Conservation (phyloP, 768 basidiomycete species). For the Pleurotus sapidus region DNA sequence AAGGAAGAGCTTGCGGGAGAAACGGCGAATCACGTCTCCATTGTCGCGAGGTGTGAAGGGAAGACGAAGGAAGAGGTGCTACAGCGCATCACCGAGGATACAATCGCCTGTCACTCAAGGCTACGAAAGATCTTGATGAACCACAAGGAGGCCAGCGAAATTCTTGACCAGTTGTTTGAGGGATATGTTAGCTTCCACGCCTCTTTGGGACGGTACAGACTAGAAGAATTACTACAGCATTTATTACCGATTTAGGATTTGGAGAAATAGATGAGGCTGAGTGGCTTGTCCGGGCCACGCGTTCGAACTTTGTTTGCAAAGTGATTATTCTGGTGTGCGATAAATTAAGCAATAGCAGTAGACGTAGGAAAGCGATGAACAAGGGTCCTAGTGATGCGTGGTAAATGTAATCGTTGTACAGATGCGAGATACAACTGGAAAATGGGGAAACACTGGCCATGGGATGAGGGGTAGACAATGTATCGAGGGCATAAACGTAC, state of each 20-base stretch:
- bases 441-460: too few relatives aligned
- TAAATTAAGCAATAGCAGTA: too few relatives aligned
- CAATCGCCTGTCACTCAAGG: neutral
- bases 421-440: neutral
- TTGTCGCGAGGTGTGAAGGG: conserved; percentile 7
- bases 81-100: neutral
- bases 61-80: conserved; percentile 7
- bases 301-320: too few relatives aligned
- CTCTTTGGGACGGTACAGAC: neutral
- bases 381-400: too few relatives aligned
- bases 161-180: neutral
- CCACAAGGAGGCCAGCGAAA: neutral
- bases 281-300: neutral
- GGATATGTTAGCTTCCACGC: conserved; percentile 7
- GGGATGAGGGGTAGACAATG: too few relatives aligned
- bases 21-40: conserved; percentile 8
- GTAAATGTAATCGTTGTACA: too few relatives aligned
- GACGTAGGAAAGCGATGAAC: too few relatives aligned
- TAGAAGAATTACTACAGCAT: neutral
- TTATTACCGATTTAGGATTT: neutral
- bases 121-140: neutral
- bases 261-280: neutral
- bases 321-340: too few relatives aligned
- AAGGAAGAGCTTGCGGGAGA: conserved; percentile 9
- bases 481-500: too few relatives aligned